phyloP scores from a whole-genome alignment of 2,329 filamentous ascomycete genomes.

The Cercospora beticola region DNA sequence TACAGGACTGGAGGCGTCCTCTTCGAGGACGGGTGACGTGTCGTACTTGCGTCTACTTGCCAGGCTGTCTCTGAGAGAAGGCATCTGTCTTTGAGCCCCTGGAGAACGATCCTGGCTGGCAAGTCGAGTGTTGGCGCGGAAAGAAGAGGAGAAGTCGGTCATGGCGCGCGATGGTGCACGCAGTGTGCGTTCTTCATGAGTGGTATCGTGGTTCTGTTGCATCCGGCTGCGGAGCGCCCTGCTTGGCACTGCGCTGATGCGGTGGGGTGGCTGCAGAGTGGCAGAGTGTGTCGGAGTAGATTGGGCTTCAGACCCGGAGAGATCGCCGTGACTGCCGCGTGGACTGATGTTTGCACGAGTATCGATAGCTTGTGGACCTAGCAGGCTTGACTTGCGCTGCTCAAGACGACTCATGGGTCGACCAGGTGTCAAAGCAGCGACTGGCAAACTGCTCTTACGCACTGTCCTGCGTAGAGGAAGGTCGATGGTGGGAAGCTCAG shows the following conservation, averaged over 20 bases:
- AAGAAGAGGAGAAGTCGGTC: constrained; percentile 41
- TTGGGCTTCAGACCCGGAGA: constrained; percentile 33
- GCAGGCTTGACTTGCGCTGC: constrained; percentile 44
- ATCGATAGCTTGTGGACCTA: constrained; percentile 27
- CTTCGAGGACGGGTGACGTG: constrained; percentile 18
- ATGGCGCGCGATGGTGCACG: constrained; percentile 51
- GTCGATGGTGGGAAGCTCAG: constrained; percentile 1
- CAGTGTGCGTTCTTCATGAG: constrained; percentile 41
- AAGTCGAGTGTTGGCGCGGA: constrained; percentile 29
- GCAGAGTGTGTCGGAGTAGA: constrained; percentile 30
- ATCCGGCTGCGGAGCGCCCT: constrained; percentile 40
- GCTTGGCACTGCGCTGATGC: constrained; percentile 41
- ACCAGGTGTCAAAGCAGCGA: constrained; percentile 23
- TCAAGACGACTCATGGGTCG: constrained; percentile 46
- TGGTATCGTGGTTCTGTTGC: constrained; percentile 29
- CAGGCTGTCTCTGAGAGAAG: constrained; percentile 19
- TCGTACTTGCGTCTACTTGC: constrained; percentile 19
- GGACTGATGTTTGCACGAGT: constrained; percentile 28
- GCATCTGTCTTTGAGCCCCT: constrained; percentile 14
- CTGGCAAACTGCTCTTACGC: constrained; percentile 21
- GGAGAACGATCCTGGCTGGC: constrained; percentile 19
- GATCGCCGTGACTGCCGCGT: constrained; percentile 35
- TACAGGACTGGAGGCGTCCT: constrained; percentile 6
- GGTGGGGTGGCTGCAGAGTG: constrained; percentile 25
- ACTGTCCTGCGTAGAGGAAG: neutral